Base-by-base conservation (phyloP, 2,329 filamentous ascomycete species). In the Kalaharituber pfeilii region DNA sequence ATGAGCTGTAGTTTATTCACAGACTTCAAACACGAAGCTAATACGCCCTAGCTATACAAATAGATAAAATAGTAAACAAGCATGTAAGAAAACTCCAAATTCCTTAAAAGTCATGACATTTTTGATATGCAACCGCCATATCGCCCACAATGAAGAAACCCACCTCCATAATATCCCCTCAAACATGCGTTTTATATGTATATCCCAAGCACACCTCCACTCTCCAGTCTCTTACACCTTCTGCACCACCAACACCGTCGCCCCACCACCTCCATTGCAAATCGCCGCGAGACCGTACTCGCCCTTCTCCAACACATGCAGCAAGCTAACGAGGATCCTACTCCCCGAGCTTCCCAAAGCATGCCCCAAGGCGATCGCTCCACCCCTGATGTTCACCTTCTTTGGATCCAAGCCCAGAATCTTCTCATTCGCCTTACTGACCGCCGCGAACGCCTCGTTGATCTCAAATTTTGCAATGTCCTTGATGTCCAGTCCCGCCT, bases 381-480 rank as follows among this genome's bases (percentile, higher is more conserved):
- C 88, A 57, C 89, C 89, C 63, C 93, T 87, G 0, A 86, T 86
- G 69, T 96, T 96, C 18, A 95, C 83, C 69, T 77, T 81, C 61
- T 65, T 77, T 64, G 70, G 66, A 67, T 80, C 80, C 20, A 89
- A 70, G 0, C 80, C 82, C 9, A 91, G 66, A 63, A 79, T 75
- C 57, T 86, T 72, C 47, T 86, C 82, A 66, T 96, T 56, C 0
- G 60, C 62, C 45, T 62, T 62, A 47, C 62, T 62, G 6, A 64
- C 62, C 1, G 57, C 62, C 26, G 91, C 89, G 67, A 98, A 98
- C 0, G 91, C 91, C 71, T 98, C 91, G 69, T 98, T 98, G 70
- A 98, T 94, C 68, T 96, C 91, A 89, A 91, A 96, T 22, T 95
- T 73, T 4, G 89, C 81, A 47, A 98, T 86, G 68, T 96, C 84